A percentile compares a stretch with the other conserved stretches of the same genome.
Evolutionary conservation across 306 rosid genomes (phyloP).

Genomic region (Cucurbita moschata): DNA sequence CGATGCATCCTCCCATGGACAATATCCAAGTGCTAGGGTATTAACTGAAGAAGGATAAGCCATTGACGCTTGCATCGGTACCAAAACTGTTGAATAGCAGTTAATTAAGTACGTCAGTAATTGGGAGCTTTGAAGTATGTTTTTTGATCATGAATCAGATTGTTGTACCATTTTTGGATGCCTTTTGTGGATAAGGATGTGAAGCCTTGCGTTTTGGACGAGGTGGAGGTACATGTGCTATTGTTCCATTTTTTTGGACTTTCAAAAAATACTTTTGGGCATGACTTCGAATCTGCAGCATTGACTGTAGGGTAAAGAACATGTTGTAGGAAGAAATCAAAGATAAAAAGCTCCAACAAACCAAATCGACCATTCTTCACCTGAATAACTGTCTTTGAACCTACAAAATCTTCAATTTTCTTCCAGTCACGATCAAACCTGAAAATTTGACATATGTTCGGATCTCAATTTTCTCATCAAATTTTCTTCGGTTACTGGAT

Average conservation of each 20-base stretch:
- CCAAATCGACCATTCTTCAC: slow-evolving; percentile 19
- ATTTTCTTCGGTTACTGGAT: neutral
- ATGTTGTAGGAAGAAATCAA: neutral
- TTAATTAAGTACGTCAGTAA: slow-evolving; percentile 7
- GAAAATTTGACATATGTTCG: neutral
- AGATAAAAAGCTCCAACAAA: neutral
- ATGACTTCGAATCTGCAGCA: slow-evolving; percentile 71
- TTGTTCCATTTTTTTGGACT: slow-evolving; percentile 74
- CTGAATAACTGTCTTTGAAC: slow-evolving; percentile 93
- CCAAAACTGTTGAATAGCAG: slow-evolving; percentile 39
- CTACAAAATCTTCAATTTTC: slow-evolving; percentile 92
- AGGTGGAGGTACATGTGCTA: slow-evolving; percentile 93
- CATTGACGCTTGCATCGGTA: slow-evolving; percentile 60
- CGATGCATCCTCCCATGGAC: slow-evolving; percentile 63
- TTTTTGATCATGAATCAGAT: slow-evolving; percentile 10
- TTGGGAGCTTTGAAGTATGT: slow-evolving; percentile 1
- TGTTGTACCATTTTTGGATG: slow-evolving; percentile 61
- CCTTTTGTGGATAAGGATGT: slow-evolving; percentile 93
- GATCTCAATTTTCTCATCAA: neutral
- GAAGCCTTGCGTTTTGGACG: slow-evolving; percentile 93
- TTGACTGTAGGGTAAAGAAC: neutral
- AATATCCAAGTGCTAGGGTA: slow-evolving; percentile 32
- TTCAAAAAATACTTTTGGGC: slow-evolving; percentile 87
- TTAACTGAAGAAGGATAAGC: slow-evolving; percentile 51
- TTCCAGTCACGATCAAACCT: slow-evolving; percentile 98